phyloP scores from a whole-genome alignment of 768 basidiomycete genomes.

The Auriscalpium microsporum region DNA sequence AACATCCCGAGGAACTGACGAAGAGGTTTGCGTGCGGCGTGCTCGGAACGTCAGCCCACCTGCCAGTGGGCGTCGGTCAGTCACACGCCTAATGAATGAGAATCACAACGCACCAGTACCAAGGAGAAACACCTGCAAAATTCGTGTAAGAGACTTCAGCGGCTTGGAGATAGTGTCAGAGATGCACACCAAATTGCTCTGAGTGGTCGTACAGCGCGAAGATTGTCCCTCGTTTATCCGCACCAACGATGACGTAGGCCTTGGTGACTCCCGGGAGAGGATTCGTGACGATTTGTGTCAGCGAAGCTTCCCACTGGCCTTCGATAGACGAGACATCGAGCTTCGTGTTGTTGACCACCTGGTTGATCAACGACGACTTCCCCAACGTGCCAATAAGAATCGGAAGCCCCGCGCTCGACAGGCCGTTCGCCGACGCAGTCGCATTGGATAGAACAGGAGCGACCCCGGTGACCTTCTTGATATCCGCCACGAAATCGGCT shows the following conservation, averaged over 20 bases:
- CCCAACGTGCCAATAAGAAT: conserved; percentile 63
- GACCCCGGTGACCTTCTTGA: conserved; percentile 49
- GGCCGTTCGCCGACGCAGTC: conserved; percentile 16
- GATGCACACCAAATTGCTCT: conserved; percentile 48
- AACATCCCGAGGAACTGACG: conserved; percentile 30
- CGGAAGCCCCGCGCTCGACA: conserved; percentile 25
- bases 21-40: conserved; percentile 41
- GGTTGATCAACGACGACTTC: conserved; percentile 43
- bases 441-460: conserved; percentile 44
- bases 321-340: conserved; percentile 49
- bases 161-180: background rate
- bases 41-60: conserved; percentile 75
- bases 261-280: conserved; percentile 48
- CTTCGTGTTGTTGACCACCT: conserved; percentile 42
- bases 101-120: conserved; percentile 42
- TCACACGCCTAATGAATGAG: background rate
- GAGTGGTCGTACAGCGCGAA: conserved; percentile 60
- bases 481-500: conserved; percentile 51
- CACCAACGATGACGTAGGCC: conserved; percentile 61
- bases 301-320: conserved; percentile 62
- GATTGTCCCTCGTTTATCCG: conserved; percentile 63
- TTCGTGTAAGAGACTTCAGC: background rate
- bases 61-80: conserved; percentile 17
- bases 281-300: conserved; percentile 42
- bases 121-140: conserved; percentile 51